Evolutionary conservation across 208 protist genomes (phyloP).

Genomic region (Leishmania gerbilli): DNA sequence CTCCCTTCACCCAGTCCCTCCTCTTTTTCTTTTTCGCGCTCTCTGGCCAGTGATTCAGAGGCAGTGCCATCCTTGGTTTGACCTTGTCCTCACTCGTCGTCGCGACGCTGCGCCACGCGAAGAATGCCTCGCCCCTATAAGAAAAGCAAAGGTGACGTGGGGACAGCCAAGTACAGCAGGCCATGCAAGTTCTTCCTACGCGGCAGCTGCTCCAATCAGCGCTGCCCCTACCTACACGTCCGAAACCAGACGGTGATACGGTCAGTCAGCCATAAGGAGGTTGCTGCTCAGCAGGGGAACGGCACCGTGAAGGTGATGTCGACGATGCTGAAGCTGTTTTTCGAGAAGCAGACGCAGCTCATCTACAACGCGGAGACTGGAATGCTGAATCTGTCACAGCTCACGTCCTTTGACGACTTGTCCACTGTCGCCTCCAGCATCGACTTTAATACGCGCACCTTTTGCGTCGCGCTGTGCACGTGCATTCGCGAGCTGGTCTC

Average conservation of each 20-base stretch:
- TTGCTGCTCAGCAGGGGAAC: slow-evolving; percentile 9
- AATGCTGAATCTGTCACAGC: slow-evolving; percentile 62
- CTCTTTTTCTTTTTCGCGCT: not conserved
- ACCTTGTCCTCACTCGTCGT: not conserved
- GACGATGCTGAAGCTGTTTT: slow-evolving; percentile 88
- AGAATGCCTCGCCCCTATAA: slow-evolving; percentile 63
- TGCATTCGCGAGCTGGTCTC: slow-evolving; percentile 66
- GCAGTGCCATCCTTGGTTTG: not conserved
- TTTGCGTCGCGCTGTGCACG: slow-evolving; percentile 78
- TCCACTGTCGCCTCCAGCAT: slow-evolving; percentile 57
- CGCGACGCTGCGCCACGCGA: not conserved
- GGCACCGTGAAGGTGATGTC: slow-evolving; percentile 47
- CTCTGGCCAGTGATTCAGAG: not conserved
- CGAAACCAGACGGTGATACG: slow-evolving; percentile 42
- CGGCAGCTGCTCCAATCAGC: slow-evolving; percentile 71
- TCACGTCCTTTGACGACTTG: slow-evolving; percentile 59
- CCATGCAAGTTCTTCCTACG: slow-evolving; percentile 75
- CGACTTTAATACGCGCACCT: slow-evolving; percentile 84
- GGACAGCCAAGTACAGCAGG: slow-evolving; percentile 29
- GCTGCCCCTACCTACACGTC: slow-evolving; percentile 77
- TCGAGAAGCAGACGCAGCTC: slow-evolving; percentile 79
- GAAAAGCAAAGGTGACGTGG: slow-evolving; percentile 49
- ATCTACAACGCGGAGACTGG: slow-evolving; percentile 62
- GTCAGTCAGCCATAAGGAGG: slow-evolving; percentile 17
- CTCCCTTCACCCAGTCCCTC: not conserved